Evolutionary conservation across 257 asterid species (phyloP).

Genomic region (Scutellaria barbata): DNA sequence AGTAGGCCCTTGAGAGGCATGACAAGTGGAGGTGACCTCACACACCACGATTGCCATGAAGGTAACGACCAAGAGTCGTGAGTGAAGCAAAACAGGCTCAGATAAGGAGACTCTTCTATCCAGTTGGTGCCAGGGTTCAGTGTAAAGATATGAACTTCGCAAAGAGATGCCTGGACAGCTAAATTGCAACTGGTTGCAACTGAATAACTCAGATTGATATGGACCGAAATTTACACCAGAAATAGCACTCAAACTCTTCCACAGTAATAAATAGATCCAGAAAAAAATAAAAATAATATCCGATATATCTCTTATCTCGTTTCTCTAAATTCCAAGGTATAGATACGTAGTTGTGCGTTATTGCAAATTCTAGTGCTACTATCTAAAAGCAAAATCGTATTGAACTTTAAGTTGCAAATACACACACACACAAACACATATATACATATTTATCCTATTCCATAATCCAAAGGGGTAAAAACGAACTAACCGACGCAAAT

Average conservation of each 20-base stretch:
- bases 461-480: background rate
- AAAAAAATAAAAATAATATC: background rate
- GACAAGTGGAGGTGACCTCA: background rate
- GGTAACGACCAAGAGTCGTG: background rate
- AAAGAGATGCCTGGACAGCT: background rate
- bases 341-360: too few relatives aligned
- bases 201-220: background rate
- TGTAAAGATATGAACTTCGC: background rate
- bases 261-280: background rate
- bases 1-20: background rate
- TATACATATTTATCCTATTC: too few relatives aligned
- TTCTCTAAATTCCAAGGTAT: background rate
- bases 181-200: background rate
- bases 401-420: too few relatives aligned
- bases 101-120: background rate
- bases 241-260: conserved; percentile 4
- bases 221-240: background rate
- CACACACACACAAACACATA: too few relatives aligned
- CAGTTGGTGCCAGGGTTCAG: background rate
- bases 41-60: background rate
- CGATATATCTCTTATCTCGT: conserved; percentile 1
- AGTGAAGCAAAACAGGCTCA: background rate
- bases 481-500: conserved; percentile 62
- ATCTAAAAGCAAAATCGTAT: background rate
- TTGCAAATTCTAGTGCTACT: background rate